Evolutionary conservation across 2,329 filamentous ascomycete genomes (phyloP).

Genomic region (Beauveria asiatica): DNA sequence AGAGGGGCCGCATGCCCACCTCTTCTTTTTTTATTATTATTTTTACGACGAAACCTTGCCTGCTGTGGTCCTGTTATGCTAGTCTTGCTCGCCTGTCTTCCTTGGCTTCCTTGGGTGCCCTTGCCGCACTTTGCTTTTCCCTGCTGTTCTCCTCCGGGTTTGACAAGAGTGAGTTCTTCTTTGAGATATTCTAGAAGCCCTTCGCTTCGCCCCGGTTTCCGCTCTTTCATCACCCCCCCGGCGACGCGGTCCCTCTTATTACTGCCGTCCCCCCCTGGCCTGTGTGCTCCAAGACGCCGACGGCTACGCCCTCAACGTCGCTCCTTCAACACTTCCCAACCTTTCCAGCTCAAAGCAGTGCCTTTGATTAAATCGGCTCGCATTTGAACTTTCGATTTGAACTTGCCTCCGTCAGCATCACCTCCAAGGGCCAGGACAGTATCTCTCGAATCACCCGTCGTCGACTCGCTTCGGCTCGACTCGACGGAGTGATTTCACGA

Average conservation of each 20-base stretch:
- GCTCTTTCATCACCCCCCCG: not conserved
- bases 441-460: not conserved
- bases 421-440: not conserved
- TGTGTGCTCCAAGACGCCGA: constrained; percentile 8
- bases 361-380: not conserved
- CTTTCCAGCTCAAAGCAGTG: constrained; percentile 3
- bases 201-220: constrained; percentile 3
- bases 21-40: not conserved
- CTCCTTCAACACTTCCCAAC: not conserved
- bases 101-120: no score
- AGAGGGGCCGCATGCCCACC: constrained; percentile 10
- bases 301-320: constrained; percentile 2
- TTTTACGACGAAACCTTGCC: constrained; percentile 8
- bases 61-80: not conserved
- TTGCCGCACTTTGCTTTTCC: not conserved
- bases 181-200: constrained; percentile 11
- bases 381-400: not conserved
- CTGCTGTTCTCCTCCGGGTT: constrained; percentile 8
- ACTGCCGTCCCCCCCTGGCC: constrained; percentile 11
- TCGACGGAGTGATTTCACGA: constrained; percentile 2
- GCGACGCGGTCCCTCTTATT: constrained; percentile 9
- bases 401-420: not conserved
- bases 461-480: constrained; percentile 7
- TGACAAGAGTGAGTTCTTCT: constrained; percentile 1
- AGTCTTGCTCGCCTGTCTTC: no score